Evolutionary conservation across 768 basidiomycete species (phyloP).

Genomic region (Tulasnella sp.): DNA sequence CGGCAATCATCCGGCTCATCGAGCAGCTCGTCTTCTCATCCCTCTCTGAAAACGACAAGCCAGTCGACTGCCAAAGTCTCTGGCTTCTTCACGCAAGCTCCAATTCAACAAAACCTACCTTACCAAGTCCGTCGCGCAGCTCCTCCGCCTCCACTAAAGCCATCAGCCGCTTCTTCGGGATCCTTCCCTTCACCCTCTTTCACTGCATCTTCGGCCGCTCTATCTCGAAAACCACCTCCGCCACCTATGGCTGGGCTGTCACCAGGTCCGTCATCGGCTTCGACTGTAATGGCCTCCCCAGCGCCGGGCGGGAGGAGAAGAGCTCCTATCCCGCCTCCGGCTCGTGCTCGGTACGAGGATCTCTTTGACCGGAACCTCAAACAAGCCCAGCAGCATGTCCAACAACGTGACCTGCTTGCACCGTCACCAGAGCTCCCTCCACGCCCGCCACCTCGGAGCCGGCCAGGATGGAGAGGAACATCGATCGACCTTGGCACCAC

Average conservation of each 20-base stretch:
- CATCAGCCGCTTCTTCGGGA: conserved; percentile 23
- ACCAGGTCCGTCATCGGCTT: conserved; percentile 1
- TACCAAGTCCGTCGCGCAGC: conserved; percentile 36
- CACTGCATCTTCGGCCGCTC: neutral
- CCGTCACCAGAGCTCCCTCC: neutral
- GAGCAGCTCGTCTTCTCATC: conserved; percentile 20
- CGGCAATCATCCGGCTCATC: neutral
- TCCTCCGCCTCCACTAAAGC: conserved; percentile 29
- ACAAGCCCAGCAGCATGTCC: neutral
- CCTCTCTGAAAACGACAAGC: conserved; percentile 23
- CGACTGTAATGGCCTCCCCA: conserved; percentile 5
- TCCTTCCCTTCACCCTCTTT: conserved; percentile 44
- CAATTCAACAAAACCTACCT: conserved; percentile 30
- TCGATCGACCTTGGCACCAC: conserved; percentile 58
- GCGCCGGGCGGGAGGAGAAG: conserved; percentile 26
- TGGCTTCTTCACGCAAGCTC: conserved; percentile 27
- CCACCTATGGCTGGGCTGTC: neutral
- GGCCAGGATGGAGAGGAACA: conserved; percentile 62
- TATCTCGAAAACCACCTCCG: neutral
- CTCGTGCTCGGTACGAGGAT: conserved; percentile 56
- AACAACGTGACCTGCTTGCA: neutral
- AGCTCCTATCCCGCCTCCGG: conserved; percentile 60
- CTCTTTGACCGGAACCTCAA: conserved; percentile 52
- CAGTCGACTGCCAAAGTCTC: neutral
- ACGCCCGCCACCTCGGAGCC: neutral